phyloP scores from a whole-genome alignment of 2,329 filamentous ascomycete genomes.

The Botrytis paeoniae region DNA sequence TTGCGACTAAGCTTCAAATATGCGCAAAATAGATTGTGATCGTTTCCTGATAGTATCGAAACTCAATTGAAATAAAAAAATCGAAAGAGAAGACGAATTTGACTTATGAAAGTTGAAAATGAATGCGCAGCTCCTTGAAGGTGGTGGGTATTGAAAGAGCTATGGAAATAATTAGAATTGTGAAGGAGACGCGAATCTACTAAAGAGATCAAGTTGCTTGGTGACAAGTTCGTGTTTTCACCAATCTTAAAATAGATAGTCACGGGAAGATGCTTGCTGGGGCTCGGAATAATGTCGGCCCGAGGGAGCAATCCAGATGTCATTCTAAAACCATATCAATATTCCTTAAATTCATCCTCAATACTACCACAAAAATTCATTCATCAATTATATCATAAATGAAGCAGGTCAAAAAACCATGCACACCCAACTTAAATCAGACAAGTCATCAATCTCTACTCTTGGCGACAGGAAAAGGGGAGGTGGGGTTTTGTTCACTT shows the following conservation, averaged over 20 bases:
- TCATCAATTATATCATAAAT: too few species aligned
- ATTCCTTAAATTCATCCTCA: neutral
- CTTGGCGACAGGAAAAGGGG: neutral
- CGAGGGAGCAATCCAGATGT: neutral
- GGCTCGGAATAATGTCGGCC: neutral
- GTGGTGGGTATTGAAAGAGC: neutral
- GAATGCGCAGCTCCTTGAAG: neutral
- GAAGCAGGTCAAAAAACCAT: too few species aligned
- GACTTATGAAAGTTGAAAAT: neutral
- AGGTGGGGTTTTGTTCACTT: accelerated
- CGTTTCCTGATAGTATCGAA: neutral
- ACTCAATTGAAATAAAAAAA: neutral
- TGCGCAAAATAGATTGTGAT: neutral
- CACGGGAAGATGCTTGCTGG: neutral
- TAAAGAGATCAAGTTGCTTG: neutral
- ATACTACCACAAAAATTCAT: neutral
- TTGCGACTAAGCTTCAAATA: conserved; percentile 2
- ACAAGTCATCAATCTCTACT: neutral
- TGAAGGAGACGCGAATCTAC: neutral
- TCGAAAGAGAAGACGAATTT: neutral
- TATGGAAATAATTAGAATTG: neutral
- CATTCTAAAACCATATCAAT: neutral
- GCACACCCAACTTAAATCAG: neutral
- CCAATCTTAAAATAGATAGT: neutral
- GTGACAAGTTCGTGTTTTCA: conserved; percentile 3